phyloP scores from a whole-genome alignment of 75 land plant genomes.

The Pseudotsuga menziesii region DNA sequence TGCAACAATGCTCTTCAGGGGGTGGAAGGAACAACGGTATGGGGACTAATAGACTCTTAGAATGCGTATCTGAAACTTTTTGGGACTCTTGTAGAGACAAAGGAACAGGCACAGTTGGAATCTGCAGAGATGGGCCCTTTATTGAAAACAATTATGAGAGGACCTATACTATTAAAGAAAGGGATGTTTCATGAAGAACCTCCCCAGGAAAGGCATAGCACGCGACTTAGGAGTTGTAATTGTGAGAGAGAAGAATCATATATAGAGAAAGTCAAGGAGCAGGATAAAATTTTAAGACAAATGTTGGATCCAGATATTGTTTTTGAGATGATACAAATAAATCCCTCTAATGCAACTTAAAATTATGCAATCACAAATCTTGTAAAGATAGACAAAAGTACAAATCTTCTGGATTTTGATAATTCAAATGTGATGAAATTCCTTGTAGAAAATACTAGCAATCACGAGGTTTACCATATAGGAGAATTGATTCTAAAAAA shows the following conservation, averaged over 20 bases:
- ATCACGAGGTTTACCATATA: conserved; percentile 76
- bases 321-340: conserved; percentile 11
- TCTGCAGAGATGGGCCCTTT: not conserved
- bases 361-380: conserved; percentile 11
- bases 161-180: conserved; percentile 22
- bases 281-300: conserved; percentile 39
- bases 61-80: not conserved
- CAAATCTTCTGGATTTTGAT: conserved; percentile 23
- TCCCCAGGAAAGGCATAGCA: conserved; percentile 83
- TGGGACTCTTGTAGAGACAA: not conserved
- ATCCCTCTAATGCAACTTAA: conserved; percentile 8
- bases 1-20: not conserved
- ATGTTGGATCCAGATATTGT: conserved; percentile 63
- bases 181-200: conserved; percentile 52
- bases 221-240: conserved; percentile 78
- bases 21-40: not conserved
- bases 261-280: conserved; percentile 36
- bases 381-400: conserved; percentile 12
- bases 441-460: conserved; percentile 38
- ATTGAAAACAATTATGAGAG: conserved; percentile 22
- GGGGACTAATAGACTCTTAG: not conserved
- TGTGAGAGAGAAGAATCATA: conserved; percentile 69
- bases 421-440: conserved; percentile 46
- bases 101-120: not conserved
- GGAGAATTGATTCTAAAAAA: conserved; percentile 66